Evolutionary conservation across 805 yeast species (phyloP).

Genomic region (Tetrapisispora arboricola): DNA sequence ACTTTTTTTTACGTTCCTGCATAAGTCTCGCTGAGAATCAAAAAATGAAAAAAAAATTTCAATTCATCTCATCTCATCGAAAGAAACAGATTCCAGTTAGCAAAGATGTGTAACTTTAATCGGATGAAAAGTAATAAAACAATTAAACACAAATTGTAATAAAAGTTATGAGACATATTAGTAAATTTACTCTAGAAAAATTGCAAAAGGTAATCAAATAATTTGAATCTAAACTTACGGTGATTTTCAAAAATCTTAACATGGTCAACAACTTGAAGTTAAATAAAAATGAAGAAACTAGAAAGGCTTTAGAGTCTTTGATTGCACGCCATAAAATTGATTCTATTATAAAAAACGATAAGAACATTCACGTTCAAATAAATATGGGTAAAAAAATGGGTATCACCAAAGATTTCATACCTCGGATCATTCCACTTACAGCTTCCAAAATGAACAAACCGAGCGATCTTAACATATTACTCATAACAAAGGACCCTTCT

Average conservation of each 20-base stretch:
- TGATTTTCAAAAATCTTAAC: constrained; percentile 1
- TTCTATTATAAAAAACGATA: constrained; percentile 19
- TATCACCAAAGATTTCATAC: constrained; percentile 38
- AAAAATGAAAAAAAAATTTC: not conserved
- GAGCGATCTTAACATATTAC: constrained; percentile 41
- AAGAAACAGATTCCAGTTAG: no score
- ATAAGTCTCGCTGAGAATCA: not conserved
- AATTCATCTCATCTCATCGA: not conserved
- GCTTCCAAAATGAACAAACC: constrained; percentile 38
- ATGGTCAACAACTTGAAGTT: constrained; percentile 7
- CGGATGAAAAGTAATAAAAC: no score
- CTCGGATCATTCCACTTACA: constrained; percentile 50
- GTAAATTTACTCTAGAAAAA: no score
- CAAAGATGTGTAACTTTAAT: no score
- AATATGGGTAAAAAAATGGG: constrained; percentile 37
- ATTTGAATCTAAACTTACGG: no score
- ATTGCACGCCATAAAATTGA: constrained; percentile 25
- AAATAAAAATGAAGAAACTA: constrained; percentile 3
- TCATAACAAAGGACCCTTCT: constrained; percentile 69
- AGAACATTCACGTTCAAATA: constrained; percentile 32
- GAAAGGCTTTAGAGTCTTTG: constrained; percentile 18
- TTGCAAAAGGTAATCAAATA: no score
- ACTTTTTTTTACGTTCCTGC: no score
- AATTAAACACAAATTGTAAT: no score
- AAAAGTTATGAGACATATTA: no score